Evolutionary conservation across 306 rosid genomes (phyloP), one percentile per base, ranked within the genome.

Genomic region (Dalbergia oliveri): DNA sequence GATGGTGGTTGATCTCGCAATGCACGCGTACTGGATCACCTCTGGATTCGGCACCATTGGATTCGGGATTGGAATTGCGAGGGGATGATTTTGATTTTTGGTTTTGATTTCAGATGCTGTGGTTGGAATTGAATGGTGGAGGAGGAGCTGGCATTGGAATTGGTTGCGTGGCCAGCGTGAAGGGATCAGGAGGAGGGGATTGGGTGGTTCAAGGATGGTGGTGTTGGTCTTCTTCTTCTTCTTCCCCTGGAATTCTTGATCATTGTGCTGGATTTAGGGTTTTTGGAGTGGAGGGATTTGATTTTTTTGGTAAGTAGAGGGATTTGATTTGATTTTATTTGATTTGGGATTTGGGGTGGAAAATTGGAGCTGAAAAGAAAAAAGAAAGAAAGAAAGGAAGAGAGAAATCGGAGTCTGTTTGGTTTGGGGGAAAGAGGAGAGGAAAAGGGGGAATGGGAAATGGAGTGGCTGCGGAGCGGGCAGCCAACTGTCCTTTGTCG

Each of bases 21-120:
- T 90, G 97, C 98, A 93, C 19, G 85, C 82, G 45, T 95, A 91
- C 68, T 83, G 82, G 63, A 95, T 84, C 10, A 87, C 79, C 54
- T 86, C 83, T 16, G 97, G 98, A 80, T 90, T 90, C 16, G 72
- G 66, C 79, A 80, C 81, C 96, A 91, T 91, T 69, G 13, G 23
- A 9, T 53, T 65, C n/a, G 53, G 43, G 41, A 21, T 16, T 16
- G 58, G 6, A 47, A 47, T 9, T 11, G 11, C 4, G 3, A 5
- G 60, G 60, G 60, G 3, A 4, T 1, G 41, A 37, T 54, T 16
- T 5, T 7, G 21, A 6, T n/a, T 58, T 8, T 12, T 6, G 18
- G 59, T n/a, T 1, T 1, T 26, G 31, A 1, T 21, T 21, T 0
- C 1, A 1, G 23, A 21, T 6, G 14, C 1, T 3, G 53, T 2